These are phyloP conservation scores for Clausena lansium DNA, from an alignment of 345 rosid genomes.

Conservation along the genomic window DNA sequence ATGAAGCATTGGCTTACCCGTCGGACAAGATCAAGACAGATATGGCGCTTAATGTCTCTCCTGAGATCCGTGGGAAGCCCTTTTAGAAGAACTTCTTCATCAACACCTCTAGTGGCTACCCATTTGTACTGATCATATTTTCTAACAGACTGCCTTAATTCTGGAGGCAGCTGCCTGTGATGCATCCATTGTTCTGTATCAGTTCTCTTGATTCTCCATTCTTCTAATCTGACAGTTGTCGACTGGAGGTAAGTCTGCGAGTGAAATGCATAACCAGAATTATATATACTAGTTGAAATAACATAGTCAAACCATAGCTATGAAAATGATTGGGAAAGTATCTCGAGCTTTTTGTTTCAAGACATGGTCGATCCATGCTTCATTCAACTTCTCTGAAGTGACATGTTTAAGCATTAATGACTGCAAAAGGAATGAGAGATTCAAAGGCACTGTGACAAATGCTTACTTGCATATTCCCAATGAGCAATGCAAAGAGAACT, in stretches of 20 bases:
- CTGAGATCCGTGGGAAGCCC: constrained; percentile 82
- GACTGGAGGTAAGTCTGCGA: constrained; percentile 81
- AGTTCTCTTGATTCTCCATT: constrained; percentile 90
- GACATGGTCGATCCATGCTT: neutral
- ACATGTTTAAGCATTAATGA: neutral
- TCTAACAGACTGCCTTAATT: constrained; percentile 60
- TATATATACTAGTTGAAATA: neutral
- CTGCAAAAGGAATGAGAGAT: neutral
- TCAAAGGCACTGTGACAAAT: neutral
- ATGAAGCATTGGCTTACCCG: constrained; percentile 48
- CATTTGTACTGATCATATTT: constrained; percentile 85
- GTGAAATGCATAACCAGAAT: neutral
- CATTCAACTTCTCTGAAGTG: neutral
- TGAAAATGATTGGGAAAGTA: neutral
- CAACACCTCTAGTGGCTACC: constrained; percentile 87
- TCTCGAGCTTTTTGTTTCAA: neutral
- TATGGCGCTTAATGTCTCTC: constrained; percentile 87
- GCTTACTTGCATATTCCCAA: constrained; percentile 93
- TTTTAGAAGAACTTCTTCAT: constrained; percentile 72
- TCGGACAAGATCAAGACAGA: constrained; percentile 86
- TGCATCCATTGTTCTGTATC: constrained; percentile 97
- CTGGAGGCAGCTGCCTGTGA: constrained; percentile 81
- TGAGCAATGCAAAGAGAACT: constrained; percentile 87
- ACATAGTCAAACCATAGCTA: neutral
- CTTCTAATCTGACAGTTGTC: constrained; percentile 75